Evolutionary conservation across 306 rosid genomes (phyloP).

Genomic region (Gastrolobium bilobum): DNA sequence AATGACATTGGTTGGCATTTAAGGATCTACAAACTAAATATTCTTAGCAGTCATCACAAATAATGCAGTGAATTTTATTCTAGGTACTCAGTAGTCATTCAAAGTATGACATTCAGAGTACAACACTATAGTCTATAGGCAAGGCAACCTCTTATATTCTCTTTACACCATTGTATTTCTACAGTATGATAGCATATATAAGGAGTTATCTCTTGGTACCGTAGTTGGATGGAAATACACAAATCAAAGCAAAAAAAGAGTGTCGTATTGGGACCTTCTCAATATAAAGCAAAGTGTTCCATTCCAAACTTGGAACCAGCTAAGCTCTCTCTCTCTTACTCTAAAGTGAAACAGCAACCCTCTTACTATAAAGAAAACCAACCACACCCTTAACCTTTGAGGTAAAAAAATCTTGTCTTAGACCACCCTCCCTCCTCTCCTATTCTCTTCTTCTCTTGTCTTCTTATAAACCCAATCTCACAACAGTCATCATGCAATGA

Average conservation of each 20-base stretch:
- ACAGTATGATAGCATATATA: conserved; percentile 46
- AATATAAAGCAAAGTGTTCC: conserved; percentile 63
- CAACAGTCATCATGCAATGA: conserved; percentile 37
- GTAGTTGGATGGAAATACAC: conserved; percentile 66
- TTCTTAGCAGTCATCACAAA: neutral
- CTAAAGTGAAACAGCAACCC: conserved; percentile 63
- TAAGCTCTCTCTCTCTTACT: conserved; percentile 33
- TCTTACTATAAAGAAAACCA: conserved; percentile 70
- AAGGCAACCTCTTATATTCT: conserved; percentile 31
- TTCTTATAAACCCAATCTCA: conserved; percentile 27
- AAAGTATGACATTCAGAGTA: neutral
- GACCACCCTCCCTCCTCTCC: conserved; percentile 28
- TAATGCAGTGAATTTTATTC: conserved; percentile 2
- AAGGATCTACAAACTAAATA: neutral
- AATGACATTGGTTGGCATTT: neutral
- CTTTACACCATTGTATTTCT: conserved; percentile 46
- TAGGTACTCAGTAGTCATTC: neutral
- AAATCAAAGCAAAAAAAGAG: conserved; percentile 62
- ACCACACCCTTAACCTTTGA: conserved; percentile 45
- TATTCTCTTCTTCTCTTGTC: conserved; percentile 23
- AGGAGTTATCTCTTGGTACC: conserved; percentile 39
- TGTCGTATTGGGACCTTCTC: conserved; percentile 55
- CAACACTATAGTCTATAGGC: neutral
- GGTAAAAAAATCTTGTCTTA: conserved; percentile 47
- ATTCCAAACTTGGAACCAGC: conserved; percentile 66